Evolutionary conservation across 441 rosid species (phyloP).

Genomic region (Macaranga tanarius): DNA sequence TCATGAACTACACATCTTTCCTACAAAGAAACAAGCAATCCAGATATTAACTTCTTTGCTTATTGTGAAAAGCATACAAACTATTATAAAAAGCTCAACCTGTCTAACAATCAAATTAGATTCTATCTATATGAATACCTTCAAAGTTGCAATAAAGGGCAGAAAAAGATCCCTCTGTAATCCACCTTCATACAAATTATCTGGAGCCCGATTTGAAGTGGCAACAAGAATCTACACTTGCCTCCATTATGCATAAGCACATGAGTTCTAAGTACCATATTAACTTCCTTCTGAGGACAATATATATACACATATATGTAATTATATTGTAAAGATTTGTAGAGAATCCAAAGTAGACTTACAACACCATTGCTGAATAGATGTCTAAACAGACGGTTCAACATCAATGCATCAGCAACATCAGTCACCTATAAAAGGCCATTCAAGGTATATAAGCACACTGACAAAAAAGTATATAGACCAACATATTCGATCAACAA

Average conservation of each 20-base stretch:
- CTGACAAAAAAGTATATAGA: not conserved
- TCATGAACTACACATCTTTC: constrained; percentile 77
- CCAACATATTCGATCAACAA: constrained; percentile 7
- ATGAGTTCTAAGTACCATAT: constrained; percentile 21
- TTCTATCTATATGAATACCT: constrained; percentile 42
- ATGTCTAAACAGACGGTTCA: constrained; percentile 80
- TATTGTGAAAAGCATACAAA: not conserved
- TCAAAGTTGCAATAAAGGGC: constrained; percentile 81
- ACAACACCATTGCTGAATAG: constrained; percentile 82
- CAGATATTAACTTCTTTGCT: constrained; percentile 12
- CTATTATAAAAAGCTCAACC: not conserved
- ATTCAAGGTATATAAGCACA: constrained; percentile 16
- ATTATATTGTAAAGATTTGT: not conserved
- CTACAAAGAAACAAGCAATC: constrained; percentile 34
- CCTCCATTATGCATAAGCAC: constrained; percentile 36
- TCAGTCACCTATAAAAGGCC: constrained; percentile 56
- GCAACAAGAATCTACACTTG: constrained; percentile 82
- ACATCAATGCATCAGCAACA: constrained; percentile 91
- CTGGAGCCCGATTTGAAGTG: constrained; percentile 95
- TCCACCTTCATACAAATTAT: constrained; percentile 93
- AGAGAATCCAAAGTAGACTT: constrained; percentile 37
- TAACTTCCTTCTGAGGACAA: constrained; percentile 20
- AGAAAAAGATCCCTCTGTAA: constrained; percentile 94
- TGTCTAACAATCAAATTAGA: not conserved
- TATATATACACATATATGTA: not conserved